These are phyloP conservation scores for Acarospora socialis DNA, from an alignment of 2,329 filamentous ascomycete species.

Conservation along the genomic window DNA sequence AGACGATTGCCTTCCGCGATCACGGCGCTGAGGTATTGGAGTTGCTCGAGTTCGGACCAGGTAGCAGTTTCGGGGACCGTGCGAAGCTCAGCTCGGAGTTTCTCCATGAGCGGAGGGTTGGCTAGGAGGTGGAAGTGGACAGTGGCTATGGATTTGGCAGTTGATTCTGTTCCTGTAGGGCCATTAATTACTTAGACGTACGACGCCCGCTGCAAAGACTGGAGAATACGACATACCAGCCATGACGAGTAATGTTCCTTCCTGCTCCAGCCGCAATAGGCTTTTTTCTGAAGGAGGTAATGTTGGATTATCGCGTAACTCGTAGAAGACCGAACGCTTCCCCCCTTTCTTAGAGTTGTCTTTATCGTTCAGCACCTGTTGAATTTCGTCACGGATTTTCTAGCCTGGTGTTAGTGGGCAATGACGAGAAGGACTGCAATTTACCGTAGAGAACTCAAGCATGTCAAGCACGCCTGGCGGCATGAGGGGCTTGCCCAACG, in stretches of 20 bases:
- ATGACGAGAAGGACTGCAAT: background rate
- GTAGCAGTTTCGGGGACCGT: constrained; percentile 7
- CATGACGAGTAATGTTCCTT: constrained; percentile 18
- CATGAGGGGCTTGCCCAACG: constrained; percentile 14
- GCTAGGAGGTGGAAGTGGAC: constrained; percentile 16
- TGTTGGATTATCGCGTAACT: constrained; percentile 16
- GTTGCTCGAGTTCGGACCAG: constrained; percentile 9
- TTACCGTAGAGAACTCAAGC: constrained; percentile 13
- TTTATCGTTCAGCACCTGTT: constrained; percentile 8
- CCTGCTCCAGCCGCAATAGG: constrained; percentile 19
- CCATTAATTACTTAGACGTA: background rate
- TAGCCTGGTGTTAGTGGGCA: constrained; percentile 1
- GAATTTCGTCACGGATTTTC: constrained; percentile 17
- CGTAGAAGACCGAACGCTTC: constrained; percentile 19
- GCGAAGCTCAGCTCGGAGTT: constrained; percentile 14
- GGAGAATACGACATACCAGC: constrained; percentile 14
- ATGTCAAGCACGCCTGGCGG: constrained; percentile 17
- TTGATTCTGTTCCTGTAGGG: constrained; percentile 17
- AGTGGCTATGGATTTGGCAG: constrained; percentile 17
- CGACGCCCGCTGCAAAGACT: too few relatives aligned
- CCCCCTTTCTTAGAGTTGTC: constrained; percentile 6
- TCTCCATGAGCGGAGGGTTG: constrained; percentile 12
- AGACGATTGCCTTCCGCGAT: constrained; percentile 15
- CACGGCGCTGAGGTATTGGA: constrained; percentile 5
- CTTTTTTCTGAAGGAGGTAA: constrained; percentile 19